These are phyloP conservation scores for Gossypium davidsonii DNA, from an alignment of 441 rosid genomes.

Conservation along the genomic window DNA sequence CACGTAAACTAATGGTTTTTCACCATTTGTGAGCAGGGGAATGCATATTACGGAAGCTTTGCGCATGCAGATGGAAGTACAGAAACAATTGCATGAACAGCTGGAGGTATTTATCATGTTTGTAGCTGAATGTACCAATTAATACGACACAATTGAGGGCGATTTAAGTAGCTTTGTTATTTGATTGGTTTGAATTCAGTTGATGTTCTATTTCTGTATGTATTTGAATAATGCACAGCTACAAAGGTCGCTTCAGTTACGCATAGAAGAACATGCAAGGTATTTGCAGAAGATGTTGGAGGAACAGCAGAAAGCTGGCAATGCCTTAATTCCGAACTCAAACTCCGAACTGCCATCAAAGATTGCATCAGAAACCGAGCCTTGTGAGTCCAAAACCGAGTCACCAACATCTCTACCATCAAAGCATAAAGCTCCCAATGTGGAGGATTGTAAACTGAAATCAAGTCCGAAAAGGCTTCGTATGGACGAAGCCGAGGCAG, in stretches of 20 bases:
- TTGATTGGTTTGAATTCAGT: background rate
- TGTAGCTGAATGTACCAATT: background rate
- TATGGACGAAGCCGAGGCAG: slow-evolving; percentile 25
- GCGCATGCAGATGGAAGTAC: slow-evolving; percentile 90
- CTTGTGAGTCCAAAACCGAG: slow-evolving; percentile 33
- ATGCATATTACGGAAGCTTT: slow-evolving; percentile 60
- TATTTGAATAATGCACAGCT: slow-evolving; percentile 31
- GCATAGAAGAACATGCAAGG: slow-evolving; percentile 70
- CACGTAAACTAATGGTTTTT: background rate
- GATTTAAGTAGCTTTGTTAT: too few relatives aligned
- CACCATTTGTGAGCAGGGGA: slow-evolving; percentile 31
- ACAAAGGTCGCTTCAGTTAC: slow-evolving; percentile 62
- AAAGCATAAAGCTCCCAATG: slow-evolving; percentile 33
- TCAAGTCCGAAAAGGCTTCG: slow-evolving; percentile 35
- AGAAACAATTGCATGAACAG: slow-evolving; percentile 84
- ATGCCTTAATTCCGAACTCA: slow-evolving; percentile 27
- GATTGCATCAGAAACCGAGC: background rate
- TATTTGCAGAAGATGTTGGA: slow-evolving; percentile 77
- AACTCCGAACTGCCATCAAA: slow-evolving; percentile 21
- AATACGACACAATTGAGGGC: too few relatives aligned
- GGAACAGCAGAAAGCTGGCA: slow-evolving; percentile 66
- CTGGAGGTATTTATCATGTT: slow-evolving; percentile 63
- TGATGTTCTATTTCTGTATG: background rate
- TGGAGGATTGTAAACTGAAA: slow-evolving; percentile 21
- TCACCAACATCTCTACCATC: slow-evolving; percentile 28